These are phyloP conservation scores for Coemansia sp. DNA, from an alignment of 192 early-diverging fungal genomes.

Conservation along the genomic window DNA sequence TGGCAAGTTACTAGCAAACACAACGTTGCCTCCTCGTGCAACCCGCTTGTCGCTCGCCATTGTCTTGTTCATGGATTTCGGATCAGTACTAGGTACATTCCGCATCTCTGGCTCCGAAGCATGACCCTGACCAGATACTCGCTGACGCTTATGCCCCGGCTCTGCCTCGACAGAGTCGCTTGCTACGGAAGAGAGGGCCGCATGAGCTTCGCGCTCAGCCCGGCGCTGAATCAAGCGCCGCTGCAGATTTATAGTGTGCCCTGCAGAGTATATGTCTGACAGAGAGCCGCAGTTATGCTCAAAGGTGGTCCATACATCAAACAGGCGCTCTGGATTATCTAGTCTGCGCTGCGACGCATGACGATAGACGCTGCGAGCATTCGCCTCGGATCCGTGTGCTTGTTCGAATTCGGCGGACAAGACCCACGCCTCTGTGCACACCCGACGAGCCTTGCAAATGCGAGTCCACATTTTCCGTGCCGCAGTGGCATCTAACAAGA, in stretches of 20 bases:
- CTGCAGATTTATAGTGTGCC: slow-evolving; percentile 25
- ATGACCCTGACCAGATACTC: background rate
- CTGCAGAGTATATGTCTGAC: slow-evolving; percentile 12
- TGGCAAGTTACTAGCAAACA: slow-evolving; percentile 41
- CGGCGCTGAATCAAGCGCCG: slow-evolving; percentile 23
- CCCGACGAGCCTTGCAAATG: slow-evolving; percentile 35
- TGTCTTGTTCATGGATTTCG: background rate
- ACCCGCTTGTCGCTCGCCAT: background rate
- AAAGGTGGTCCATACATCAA: slow-evolving; percentile 39
- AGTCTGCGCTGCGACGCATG: slow-evolving; percentile 48
- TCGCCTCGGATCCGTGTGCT: slow-evolving; percentile 17
- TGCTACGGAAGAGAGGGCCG: background rate
- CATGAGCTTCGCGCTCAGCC: slow-evolving; percentile 13
- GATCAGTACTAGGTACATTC: background rate
- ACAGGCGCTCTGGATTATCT: slow-evolving; percentile 42
- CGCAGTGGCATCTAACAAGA: background rate
- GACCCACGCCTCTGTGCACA: slow-evolving; percentile 45
- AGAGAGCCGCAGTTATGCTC: slow-evolving; percentile 26
- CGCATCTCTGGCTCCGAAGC: background rate
- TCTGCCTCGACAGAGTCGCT: background rate
- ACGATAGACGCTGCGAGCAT: slow-evolving; percentile 37
- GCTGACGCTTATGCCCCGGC: slow-evolving; percentile 5
- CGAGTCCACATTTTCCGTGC: slow-evolving; percentile 39
- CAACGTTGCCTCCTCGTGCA: background rate
- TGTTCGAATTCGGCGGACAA: slow-evolving; percentile 43